These are phyloP conservation scores for Globisporangium echinulatum DNA, from an alignment of 352 stramenopile species.

Conservation along the genomic window DNA sequence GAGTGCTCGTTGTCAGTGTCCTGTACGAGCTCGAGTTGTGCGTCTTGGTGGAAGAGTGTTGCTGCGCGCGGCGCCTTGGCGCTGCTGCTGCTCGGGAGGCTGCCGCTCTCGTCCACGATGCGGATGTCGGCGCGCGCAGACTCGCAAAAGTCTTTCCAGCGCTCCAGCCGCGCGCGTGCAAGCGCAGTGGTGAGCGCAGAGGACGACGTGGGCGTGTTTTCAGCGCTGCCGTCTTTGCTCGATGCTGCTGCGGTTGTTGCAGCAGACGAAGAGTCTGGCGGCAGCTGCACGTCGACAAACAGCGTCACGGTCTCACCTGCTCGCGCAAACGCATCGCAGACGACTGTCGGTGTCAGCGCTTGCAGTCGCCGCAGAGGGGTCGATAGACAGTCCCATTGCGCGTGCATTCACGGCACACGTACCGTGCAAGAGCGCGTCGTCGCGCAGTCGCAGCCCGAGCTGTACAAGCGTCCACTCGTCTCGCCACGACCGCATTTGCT, in stretches of 20 bases:
- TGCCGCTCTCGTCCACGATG: conserved; percentile 22
- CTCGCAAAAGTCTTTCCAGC: conserved; percentile 40
- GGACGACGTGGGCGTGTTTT: not conserved
- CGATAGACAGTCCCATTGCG: no score
- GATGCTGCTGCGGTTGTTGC: no score
- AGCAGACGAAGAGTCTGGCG: not conserved
- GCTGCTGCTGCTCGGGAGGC: not conserved
- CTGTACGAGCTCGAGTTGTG: conserved; percentile 30
- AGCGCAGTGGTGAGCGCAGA: not conserved
- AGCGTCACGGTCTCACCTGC: conserved; percentile 40
- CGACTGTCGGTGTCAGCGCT: no score
- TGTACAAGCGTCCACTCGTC: conserved; percentile 62
- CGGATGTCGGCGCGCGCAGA: conserved; percentile 45
- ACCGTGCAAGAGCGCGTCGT: conserved; percentile 63
- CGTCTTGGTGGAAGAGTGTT: conserved; percentile 60
- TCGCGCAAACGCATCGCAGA: not conserved
- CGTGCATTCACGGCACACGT: not conserved
- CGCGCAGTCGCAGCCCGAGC: conserved; percentile 44
- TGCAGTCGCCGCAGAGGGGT: no score
- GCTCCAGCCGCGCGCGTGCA: conserved; percentile 12
- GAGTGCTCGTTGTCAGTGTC: conserved; percentile 5
- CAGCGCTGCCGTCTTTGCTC: not conserved
- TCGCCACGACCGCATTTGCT: conserved; percentile 42
- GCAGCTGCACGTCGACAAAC: conserved; percentile 27
- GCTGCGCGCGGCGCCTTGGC: conserved; percentile 9